Conservation (phyloP, 2,329 filamentous ascomycete genomes). For the Coccinonectria pachysandricola region DNA sequence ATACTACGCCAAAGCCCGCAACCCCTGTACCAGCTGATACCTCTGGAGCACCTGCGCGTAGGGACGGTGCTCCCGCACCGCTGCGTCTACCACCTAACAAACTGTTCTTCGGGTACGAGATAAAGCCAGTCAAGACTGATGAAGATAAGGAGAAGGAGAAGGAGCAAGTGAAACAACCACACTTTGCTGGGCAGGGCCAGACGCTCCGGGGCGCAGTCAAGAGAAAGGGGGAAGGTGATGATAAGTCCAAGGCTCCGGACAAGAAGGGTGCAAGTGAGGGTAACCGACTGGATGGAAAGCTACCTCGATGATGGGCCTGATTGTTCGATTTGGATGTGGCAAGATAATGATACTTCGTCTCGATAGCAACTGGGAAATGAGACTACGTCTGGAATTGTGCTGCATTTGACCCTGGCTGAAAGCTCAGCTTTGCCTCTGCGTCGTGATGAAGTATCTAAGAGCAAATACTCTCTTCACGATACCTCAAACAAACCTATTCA, state of each 20-base stretch:
- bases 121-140: conserved; percentile 77
- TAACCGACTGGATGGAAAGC: conserved; percentile 34
- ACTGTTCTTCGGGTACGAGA: conserved; percentile 91
- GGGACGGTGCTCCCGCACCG: conserved; percentile 73
- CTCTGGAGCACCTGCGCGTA: conserved; percentile 25
- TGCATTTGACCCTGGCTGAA: no score
- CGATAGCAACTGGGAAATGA: no score
- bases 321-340: no score
- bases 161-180: conserved; percentile 54
- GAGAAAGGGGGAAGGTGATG: conserved; percentile 51
- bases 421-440: no score
- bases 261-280: conserved; percentile 37
- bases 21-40: conserved; percentile 48
- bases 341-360: no score
- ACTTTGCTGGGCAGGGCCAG: conserved; percentile 77
- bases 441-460: no score
- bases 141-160: conserved; percentile 59
- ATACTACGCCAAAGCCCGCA: conserved; percentile 51
- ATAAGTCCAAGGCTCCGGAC: conserved; percentile 35
- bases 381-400: no score
- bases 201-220: conserved; percentile 61
- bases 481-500: no score
- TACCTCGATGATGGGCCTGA: no score
- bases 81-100: conserved; percentile 78
- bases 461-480: no score